Conservation (phyloP, 1,284 basidiomycete species). For the Cryptococcus floricola region DNA sequence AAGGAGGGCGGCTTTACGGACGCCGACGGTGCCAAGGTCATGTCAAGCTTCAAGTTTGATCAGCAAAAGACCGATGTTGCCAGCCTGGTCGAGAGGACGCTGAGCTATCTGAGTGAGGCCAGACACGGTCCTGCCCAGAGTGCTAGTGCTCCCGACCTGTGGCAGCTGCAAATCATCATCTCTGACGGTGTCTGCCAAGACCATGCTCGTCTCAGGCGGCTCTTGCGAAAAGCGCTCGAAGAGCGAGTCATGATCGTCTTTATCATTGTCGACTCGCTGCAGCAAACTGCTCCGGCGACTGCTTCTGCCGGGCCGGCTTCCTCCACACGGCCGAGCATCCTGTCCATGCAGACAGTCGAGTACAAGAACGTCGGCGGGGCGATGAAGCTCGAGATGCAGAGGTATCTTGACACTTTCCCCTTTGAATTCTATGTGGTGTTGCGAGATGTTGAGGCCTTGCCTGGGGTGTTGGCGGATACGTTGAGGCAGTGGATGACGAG, state of each 20-base stretch:
- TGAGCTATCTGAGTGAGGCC: slow-evolving; percentile 71
- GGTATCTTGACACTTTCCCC: slow-evolving; percentile 94
- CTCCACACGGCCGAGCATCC: slow-evolving; percentile 54
- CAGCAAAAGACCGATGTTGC: slow-evolving; percentile 90
- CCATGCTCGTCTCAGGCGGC: slow-evolving; percentile 74
- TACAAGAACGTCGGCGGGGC: slow-evolving; percentile 79
- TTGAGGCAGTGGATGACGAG: slow-evolving; percentile 69
- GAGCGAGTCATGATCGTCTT: slow-evolving; percentile 96
- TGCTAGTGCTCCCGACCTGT: slow-evolving; percentile 66
- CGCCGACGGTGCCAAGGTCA: slow-evolving; percentile 70
- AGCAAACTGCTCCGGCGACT: slow-evolving; percentile 25
- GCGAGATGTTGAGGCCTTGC: slow-evolving; percentile 83
- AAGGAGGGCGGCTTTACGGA: slow-evolving; percentile 71
- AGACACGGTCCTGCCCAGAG: slow-evolving; percentile 63
- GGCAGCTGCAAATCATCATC: slow-evolving; percentile 98
- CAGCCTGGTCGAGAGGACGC: slow-evolving; percentile 75
- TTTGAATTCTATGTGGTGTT: slow-evolving; percentile 97
- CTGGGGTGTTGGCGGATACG: slow-evolving; percentile 85
- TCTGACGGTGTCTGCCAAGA: slow-evolving; percentile 98
- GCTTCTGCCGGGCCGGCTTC: slow-evolving; percentile 10
- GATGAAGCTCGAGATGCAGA: slow-evolving; percentile 83
- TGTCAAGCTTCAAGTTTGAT: slow-evolving; percentile 82
- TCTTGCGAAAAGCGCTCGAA: slow-evolving; percentile 81
- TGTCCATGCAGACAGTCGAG: slow-evolving; percentile 87
- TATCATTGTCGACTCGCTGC: slow-evolving; percentile 86